Evolutionary conservation across 805 yeast species (phyloP).

Genomic region (Saccharomycopsis microspora): DNA sequence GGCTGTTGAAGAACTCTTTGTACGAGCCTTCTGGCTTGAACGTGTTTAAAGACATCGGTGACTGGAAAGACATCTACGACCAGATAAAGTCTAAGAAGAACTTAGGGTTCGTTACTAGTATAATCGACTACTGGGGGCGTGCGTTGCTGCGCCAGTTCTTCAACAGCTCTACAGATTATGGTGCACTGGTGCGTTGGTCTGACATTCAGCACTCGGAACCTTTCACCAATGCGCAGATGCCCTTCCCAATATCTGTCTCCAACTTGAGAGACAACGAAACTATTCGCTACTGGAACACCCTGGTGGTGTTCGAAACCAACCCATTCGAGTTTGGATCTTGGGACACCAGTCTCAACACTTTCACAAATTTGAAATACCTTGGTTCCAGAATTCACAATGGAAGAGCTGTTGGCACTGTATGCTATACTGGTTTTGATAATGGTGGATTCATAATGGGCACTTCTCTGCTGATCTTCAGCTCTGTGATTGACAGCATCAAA

Average conservation of each 20-base stretch:
- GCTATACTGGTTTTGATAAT: constrained; percentile 66
- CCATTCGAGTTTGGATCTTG: constrained; percentile 79
- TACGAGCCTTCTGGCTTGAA: constrained; percentile 48
- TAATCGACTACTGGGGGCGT: constrained; percentile 61
- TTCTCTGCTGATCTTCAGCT: constrained; percentile 71
- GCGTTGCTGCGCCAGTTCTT: constrained; percentile 53
- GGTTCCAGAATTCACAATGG: constrained; percentile 62
- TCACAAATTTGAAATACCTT: constrained; percentile 53
- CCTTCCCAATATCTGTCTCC: constrained; percentile 33
- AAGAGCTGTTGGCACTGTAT: constrained; percentile 31
- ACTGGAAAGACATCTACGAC: constrained; percentile 28
- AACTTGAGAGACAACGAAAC: constrained; percentile 25
- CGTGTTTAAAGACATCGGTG: constrained; percentile 20
- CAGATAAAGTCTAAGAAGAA: constrained; percentile 32
- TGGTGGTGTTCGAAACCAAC: constrained; percentile 52
- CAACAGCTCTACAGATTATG: constrained; percentile 34
- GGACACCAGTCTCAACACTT: constrained; percentile 65
- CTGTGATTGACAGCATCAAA: constrained; percentile 44
- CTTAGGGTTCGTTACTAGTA: constrained; percentile 44
- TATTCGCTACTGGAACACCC: constrained; percentile 25
- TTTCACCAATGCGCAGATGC: constrained; percentile 35
- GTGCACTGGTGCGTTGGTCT: constrained; percentile 34
- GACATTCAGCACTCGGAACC: constrained; percentile 34
- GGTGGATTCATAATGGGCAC: constrained; percentile 77
- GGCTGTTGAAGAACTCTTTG: constrained; percentile 59